phyloP scores from a whole-genome alignment of 768 basidiomycete species.

The Russula earlei region DNA sequence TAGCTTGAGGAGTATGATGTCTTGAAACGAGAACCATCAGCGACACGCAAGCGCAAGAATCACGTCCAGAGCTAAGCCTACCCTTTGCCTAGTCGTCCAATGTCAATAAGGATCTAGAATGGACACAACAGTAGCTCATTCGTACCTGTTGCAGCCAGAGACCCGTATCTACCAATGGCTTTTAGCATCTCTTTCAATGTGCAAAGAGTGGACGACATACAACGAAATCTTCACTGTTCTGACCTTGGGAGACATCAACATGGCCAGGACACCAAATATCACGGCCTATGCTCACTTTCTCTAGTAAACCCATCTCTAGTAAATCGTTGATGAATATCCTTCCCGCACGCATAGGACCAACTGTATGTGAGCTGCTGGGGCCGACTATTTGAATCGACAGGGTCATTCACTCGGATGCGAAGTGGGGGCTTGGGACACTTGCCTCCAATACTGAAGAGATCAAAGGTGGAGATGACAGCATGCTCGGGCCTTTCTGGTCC shows the following conservation, averaged over 20 bases:
- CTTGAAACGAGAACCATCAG: conserved; percentile 29
- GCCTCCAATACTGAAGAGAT: conserved; percentile 89
- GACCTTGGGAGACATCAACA: conserved; percentile 37
- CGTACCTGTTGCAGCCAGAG: conserved; percentile 83
- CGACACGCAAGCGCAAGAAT: not conserved
- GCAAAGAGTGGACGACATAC: conserved; percentile 32
- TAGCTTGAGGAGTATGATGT: conserved; percentile 82
- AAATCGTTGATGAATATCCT: conserved; percentile 81
- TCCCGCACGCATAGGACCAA: conserved; percentile 85
- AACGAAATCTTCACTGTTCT: conserved; percentile 76
- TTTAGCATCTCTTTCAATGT: not conserved
- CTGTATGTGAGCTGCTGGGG: conserved; percentile 56
- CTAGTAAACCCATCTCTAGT: conserved; percentile 53
- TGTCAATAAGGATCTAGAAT: conserved; percentile 7
- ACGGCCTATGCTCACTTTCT: conserved; percentile 40
- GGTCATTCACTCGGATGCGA: not conserved
- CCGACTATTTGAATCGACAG: conserved; percentile 31
- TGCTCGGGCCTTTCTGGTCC: conserved; percentile 38
- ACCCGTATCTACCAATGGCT: conserved; percentile 58
- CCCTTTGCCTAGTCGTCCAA: conserved; percentile 56
- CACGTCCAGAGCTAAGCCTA: conserved; percentile 27
- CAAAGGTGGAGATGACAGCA: conserved; percentile 90
- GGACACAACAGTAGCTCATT: not conserved
- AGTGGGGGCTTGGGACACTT: conserved; percentile 21
- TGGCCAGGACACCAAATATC: not conserved